Evolutionary conservation across 306 rosid species (phyloP), one percentile per base, ranked within the genome.

Genomic region (Astragalus glycyphyllos): DNA sequence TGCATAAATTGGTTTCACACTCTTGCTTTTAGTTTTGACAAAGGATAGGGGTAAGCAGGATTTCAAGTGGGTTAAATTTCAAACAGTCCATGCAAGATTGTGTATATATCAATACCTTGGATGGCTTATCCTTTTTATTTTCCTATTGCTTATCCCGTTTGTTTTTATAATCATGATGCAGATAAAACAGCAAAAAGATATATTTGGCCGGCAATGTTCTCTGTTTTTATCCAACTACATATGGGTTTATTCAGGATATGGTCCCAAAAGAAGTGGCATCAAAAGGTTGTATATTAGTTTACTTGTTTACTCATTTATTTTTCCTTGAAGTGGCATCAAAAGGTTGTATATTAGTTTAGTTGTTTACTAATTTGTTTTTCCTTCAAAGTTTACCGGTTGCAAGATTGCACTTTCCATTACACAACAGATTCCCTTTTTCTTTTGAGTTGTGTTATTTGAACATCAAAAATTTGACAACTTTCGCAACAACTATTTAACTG

Each of bases 141-240:
- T 55, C 34, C 54, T 53, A 47, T 65, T 48, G 57, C 77, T 83
- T 47, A 81, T 65, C 72, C 58, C 14, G 29, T 54, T 78, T 74
- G 23, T 45, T 76, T 78, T 49, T 73, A 53, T 69, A 65, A 69
- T 77, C 58, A 51, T 81, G 73, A 41, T 72, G 84, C 90, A 93
- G 98, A 82, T 93, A 76, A 73, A 89, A 49, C 96, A 86, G 74
- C 92, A 90, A 73, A 89, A 91, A 29, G 96, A 90, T 64, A 54
- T 81, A 35, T 50, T 90, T 74, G 79, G 86, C 65, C 86, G 78
- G 45, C 89, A 88, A 7, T 85, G 92, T 78, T 81, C 88, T 80
- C 89, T 81, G 51, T 84, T 93, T 77, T 86, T 93, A 69, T 83
- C 94, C 31, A 72, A 79, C 72, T 93, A 93, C 63, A 80, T 93